Conservation (phyloP, 371 early-diverging fungal species). For the Parasitella parasitica region DNA sequence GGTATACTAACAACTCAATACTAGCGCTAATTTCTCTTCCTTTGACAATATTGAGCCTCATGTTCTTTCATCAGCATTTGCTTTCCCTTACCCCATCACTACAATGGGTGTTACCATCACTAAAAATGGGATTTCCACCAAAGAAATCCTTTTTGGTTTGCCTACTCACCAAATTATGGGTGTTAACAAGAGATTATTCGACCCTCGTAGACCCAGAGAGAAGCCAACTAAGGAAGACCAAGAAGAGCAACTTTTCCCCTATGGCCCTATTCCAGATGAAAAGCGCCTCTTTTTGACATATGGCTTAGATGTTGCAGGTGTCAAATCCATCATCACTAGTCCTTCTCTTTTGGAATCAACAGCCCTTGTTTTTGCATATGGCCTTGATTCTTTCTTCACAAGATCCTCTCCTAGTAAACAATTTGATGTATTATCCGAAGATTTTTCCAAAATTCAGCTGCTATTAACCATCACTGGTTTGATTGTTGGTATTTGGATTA, state of each 20-base stretch:
- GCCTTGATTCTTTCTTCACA: conserved; percentile 87
- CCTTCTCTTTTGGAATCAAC: conserved; percentile 92
- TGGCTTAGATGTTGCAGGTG: conserved; percentile 64
- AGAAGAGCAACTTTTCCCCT: conserved; percentile 84
- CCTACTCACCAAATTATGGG: conserved; percentile 70
- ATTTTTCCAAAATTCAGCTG: conserved; percentile 85
- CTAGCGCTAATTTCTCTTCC: conserved; percentile 73
- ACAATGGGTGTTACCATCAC: conserved; percentile 87
- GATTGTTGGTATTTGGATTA: conserved; percentile 63
- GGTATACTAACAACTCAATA: neutral
- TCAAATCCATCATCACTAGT: conserved; percentile 65
- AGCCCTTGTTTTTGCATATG: conserved; percentile 82
- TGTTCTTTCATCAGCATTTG: conserved; percentile 74
- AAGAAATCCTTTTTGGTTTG: conserved; percentile 82
- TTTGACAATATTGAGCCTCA: conserved; percentile 67
- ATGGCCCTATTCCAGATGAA: conserved; percentile 71
- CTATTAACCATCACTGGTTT: conserved; percentile 80
- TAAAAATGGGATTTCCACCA: conserved; percentile 80
- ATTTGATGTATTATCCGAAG: conserved; percentile 90
- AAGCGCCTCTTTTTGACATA: conserved; percentile 76
- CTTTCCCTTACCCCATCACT: conserved; percentile 66
- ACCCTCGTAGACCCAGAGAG: conserved; percentile 79
- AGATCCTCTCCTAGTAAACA: conserved; percentile 81
- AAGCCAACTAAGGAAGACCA: conserved; percentile 66
- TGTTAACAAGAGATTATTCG: conserved; percentile 77